A percentile compares a stretch with the other conserved stretches of the same genome.
Conservation (phyloP, 257 asterid genomes). For the Solanum corneliomulleri region DNA sequence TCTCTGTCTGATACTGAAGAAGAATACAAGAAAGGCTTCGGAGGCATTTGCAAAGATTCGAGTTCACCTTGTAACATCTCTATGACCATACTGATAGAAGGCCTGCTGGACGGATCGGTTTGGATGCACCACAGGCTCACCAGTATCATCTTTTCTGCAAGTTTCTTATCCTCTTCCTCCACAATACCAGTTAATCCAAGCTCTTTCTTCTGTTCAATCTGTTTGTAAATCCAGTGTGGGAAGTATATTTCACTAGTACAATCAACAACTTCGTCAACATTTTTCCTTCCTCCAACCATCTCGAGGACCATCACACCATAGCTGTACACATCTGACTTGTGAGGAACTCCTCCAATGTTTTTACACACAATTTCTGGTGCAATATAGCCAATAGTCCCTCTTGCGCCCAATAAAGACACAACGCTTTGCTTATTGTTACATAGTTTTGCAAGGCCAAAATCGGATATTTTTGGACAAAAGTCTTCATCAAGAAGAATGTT, state of each 20-base stretch:
- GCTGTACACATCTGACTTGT: not conserved
- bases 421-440: not conserved
- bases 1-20: not conserved
- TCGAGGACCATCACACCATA: conserved; percentile 21
- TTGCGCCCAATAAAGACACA: not conserved
- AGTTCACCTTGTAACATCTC: conserved; percentile 20
- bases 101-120: conserved; percentile 6
- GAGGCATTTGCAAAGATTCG: conserved; percentile 8
- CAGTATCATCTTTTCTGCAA: conserved; percentile 5
- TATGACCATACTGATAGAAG: conserved; percentile 14
- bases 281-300: conserved; percentile 25
- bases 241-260: conserved; percentile 6
- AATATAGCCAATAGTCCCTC: not conserved
- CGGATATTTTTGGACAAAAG: not conserved
- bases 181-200: not conserved
- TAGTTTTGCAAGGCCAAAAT: conserved; percentile 1
- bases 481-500: not conserved
- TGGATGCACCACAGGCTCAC: conserved; percentile 30
- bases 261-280: not conserved
- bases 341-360: not conserved
- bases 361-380: not conserved
- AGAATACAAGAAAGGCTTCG: conserved; percentile 7
- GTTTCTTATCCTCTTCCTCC: not conserved
- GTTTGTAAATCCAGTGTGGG: conserved; percentile 21
- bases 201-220: not conserved